Percentiles rank a stretch among this genome's conserved stretches.
phyloP scores from a whole-genome alignment of 192 early-diverging fungal genomes.

The Coemansia sp. region DNA sequence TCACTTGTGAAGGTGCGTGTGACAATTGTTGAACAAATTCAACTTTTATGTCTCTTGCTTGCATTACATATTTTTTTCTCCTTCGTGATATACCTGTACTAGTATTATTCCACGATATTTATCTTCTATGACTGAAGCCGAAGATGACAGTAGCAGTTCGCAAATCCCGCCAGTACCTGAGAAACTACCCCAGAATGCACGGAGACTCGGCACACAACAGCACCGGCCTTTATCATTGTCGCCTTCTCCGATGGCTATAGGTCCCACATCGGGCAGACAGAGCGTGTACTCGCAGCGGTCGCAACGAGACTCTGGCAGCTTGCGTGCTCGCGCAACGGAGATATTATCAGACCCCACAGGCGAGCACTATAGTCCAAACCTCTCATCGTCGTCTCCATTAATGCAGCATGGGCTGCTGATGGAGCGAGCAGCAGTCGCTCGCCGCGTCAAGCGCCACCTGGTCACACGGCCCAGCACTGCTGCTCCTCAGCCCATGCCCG shows the following conservation, averaged over 20 bases:
- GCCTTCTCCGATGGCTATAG: constrained; percentile 4
- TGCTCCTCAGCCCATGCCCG: constrained; percentile 4
- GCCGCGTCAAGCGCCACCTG: constrained; percentile 70
- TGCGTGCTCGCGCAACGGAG: constrained; percentile 16
- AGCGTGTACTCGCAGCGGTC: neutral
- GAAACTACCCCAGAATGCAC: constrained; percentile 26
- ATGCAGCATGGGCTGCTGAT: constrained; percentile 19
- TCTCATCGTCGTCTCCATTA: constrained; percentile 23
- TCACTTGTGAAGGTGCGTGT: neutral
- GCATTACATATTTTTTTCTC: neutral
- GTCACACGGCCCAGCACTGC: constrained; percentile 59
- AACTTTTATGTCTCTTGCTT: neutral
- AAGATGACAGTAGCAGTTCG: neutral
- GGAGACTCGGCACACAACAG: neutral
- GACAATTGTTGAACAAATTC: neutral
- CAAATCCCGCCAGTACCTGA: constrained; percentile 1
- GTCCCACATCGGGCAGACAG: neutral
- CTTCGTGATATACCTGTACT: neutral
- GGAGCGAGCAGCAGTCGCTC: constrained; percentile 59
- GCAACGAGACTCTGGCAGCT: constrained; percentile 4
- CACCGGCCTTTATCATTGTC: neutral
- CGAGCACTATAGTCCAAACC: constrained; percentile 17
- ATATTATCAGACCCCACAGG: constrained; percentile 6
- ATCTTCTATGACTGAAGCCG: constrained; percentile 8
- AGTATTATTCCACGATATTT: neutral